Percentiles rank a stretch among this genome's conserved stretches.
Conservation (phyloP, 257 asterid genomes). For the Lithospermum erythrorhizon region DNA sequence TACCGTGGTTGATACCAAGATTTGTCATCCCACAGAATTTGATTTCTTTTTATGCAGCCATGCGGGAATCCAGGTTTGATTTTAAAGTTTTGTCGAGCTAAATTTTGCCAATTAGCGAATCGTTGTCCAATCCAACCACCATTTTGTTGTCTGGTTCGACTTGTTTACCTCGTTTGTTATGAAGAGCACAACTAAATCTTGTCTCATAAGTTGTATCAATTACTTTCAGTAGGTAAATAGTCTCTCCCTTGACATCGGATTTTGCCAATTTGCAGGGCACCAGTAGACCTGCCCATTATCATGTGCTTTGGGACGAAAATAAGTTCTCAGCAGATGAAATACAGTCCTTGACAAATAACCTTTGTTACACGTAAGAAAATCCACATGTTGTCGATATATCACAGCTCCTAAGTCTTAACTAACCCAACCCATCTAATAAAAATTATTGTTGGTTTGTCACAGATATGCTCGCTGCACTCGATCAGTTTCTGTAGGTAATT, state of each 20-base stretch:
- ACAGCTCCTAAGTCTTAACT: background rate
- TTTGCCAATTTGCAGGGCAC: conserved; percentile 20
- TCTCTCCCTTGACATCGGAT: background rate
- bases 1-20: conserved; percentile 26
- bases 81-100: background rate
- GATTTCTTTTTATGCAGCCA: conserved; percentile 29
- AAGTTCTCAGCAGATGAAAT: conserved; percentile 23
- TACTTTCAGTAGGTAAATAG: background rate
- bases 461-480: conserved; percentile 28
- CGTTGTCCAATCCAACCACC: background rate
- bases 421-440: background rate
- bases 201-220: no score
- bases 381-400: background rate
- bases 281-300: conserved; percentile 28
- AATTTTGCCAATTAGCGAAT: background rate
- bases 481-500: conserved; percentile 25
- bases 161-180: no score
- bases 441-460: background rate
- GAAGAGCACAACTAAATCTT: background rate
- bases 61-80: conserved; percentile 29
- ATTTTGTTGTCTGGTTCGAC: background rate
- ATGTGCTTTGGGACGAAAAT: conserved; percentile 29
- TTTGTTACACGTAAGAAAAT: conserved; percentile 21
- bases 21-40: conserved; percentile 30
- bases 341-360: conserved; percentile 25